Evolutionary conservation across 169 alveolate species (phyloP).

Genomic region (Eimeria falciformis): DNA sequence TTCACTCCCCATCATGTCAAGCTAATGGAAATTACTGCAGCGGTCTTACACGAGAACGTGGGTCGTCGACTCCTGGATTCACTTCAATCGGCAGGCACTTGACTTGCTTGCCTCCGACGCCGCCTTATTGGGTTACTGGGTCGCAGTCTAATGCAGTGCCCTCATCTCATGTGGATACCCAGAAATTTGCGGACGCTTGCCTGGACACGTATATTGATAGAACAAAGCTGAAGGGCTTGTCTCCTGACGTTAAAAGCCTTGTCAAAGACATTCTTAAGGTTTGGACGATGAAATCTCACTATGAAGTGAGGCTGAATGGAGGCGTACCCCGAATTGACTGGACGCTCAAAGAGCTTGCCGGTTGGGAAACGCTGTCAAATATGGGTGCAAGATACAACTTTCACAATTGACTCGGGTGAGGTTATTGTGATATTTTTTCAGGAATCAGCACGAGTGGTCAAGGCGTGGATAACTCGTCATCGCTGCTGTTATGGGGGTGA

Average conservation of each 20-base stretch:
- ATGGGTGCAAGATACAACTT: too few species aligned
- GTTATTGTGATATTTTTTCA: too few species aligned
- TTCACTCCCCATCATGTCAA: neutral
- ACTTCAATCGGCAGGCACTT: neutral
- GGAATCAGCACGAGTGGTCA: neutral
- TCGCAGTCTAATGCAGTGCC: neutral
- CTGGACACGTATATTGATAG: neutral
- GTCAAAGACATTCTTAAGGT: neutral
- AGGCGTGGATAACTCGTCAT: neutral
- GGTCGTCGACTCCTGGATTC: neutral
- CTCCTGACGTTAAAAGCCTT: neutral
- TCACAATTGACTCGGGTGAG: too few species aligned
- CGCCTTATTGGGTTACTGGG: neutral
- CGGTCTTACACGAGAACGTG: neutral
- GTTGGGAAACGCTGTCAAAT: too few species aligned
- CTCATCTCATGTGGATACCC: neutral
- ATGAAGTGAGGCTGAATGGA: neutral
- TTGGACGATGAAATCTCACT: neutral
- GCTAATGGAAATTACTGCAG: neutral
- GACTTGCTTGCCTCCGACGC: neutral
- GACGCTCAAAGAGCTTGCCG: too few species aligned
- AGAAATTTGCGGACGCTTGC: neutral
- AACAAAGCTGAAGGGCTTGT: neutral
- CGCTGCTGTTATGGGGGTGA: neutral
- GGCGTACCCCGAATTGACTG: neutral